Percentiles rank a stretch among this genome's conserved stretches.
phyloP scores from a whole-genome alignment of 108 stramenopile species.

The Nannochloropsis gaditana region DNA sequence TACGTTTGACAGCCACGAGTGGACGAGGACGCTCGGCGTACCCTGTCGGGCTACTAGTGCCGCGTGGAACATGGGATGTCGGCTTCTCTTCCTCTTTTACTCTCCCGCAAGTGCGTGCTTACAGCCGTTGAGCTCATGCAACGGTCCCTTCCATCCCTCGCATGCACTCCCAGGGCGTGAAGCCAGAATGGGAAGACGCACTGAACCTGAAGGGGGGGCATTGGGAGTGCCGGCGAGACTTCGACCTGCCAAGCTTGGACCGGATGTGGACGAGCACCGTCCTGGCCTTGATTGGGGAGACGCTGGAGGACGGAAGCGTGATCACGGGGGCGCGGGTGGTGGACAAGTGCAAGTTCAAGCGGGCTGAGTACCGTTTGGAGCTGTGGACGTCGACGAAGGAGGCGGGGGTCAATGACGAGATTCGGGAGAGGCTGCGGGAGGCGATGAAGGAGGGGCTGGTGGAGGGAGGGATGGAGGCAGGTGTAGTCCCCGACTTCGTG shows the following conservation, averaged over 20 bases:
- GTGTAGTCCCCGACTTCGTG: background rate
- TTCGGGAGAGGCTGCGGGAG: background rate
- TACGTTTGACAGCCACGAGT: background rate
- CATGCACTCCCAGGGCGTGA: background rate
- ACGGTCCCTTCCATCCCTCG: background rate
- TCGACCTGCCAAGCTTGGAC: background rate
- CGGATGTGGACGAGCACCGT: background rate
- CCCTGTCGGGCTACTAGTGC: no score
- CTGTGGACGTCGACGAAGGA: background rate
- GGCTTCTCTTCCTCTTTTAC: no score
- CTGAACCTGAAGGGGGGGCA: background rate
- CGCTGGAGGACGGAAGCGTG: background rate
- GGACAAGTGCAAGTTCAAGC: background rate
- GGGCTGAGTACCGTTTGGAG: background rate
- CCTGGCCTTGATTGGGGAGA: background rate
- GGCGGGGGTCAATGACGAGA: background rate
- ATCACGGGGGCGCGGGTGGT: background rate
- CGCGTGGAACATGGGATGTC: no score
- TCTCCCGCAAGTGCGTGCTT: no score
- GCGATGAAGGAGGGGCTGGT: background rate
- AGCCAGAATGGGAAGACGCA: background rate
- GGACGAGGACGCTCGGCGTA: no score
- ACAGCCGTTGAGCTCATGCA: no score
- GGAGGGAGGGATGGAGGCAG: background rate
- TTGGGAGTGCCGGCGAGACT: conserved; percentile 10